Evolutionary conservation across 306 rosid species (phyloP).

Genomic region (Glycine tomentella): DNA sequence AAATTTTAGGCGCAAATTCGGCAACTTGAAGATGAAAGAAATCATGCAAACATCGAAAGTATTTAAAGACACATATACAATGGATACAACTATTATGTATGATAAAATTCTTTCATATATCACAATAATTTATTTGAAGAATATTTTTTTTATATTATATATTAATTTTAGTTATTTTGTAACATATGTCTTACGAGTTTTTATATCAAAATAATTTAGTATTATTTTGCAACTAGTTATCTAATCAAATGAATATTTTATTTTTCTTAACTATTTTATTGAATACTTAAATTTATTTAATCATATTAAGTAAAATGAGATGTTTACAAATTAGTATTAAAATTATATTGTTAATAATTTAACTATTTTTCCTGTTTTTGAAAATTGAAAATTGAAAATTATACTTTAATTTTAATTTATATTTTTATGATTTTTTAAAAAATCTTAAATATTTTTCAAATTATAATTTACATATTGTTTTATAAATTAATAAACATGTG

Average conservation of each 20-base stretch:
- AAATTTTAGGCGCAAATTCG: no score
- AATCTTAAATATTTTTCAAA: background rate
- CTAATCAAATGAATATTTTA: background rate
- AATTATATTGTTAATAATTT: background rate
- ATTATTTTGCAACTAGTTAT: background rate
- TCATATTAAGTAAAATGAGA: background rate
- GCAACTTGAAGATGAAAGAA: no score
- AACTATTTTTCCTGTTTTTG: background rate
- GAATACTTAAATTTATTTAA: background rate
- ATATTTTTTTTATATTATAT: background rate
- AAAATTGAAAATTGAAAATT: background rate
- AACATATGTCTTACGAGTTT: background rate
- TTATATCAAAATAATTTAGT: background rate
- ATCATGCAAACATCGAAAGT: no score
- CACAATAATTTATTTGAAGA: no score
- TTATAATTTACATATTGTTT: background rate
- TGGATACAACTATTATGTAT: no score
- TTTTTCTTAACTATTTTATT: background rate
- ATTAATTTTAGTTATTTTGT: background rate
- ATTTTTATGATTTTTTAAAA: background rate
- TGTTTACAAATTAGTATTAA: background rate
- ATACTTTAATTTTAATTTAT: background rate
- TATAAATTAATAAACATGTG: background rate
- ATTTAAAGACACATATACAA: no score
- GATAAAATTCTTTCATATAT: no score